phyloP scores from a whole-genome alignment of 2,329 filamentous ascomycete genomes.

The Stachybotrys chlorohalonatus region DNA sequence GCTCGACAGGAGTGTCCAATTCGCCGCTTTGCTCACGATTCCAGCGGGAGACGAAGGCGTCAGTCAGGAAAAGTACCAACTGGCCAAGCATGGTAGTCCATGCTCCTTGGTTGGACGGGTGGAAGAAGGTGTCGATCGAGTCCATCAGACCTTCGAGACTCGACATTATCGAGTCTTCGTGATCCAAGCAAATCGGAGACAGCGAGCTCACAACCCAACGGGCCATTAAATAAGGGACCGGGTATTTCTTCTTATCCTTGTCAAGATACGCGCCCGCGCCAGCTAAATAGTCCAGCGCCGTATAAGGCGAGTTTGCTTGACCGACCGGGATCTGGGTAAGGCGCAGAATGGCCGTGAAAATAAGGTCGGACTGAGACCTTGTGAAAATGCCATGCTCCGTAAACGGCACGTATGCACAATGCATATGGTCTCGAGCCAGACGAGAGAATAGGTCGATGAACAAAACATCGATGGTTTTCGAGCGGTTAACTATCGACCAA shows the following conservation, averaged over 20 bases:
- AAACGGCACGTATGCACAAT: constrained; percentile 68
- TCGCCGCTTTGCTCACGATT: constrained; percentile 91
- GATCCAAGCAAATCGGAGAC: constrained; percentile 71
- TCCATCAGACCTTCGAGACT: constrained; percentile 87
- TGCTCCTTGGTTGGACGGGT: constrained; percentile 86
- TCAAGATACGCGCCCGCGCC: constrained; percentile 82
- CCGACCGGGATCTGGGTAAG: constrained; percentile 93
- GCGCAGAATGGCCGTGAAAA: constrained; percentile 85
- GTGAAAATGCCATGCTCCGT: constrained; percentile 86
- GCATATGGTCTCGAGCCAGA: constrained; percentile 73
- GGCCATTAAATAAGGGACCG: constrained; percentile 83
- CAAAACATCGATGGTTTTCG: constrained; percentile 75
- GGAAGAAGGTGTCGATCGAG: constrained; percentile 96
- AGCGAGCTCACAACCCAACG: constrained; percentile 89
- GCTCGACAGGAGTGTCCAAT: constrained; percentile 72
- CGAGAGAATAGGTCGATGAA: constrained; percentile 88
- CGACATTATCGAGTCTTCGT: constrained; percentile 70
- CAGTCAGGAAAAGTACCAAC: constrained; percentile 82
- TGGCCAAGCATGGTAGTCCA: constrained; percentile 91
- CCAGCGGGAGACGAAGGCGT: constrained; percentile 96
- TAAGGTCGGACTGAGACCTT: constrained; percentile 78
- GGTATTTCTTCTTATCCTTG: constrained; percentile 88
- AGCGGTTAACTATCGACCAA: constrained; percentile 88
- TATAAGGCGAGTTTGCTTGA: constrained; percentile 89
- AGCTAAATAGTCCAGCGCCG: constrained; percentile 70